These are phyloP conservation scores for Ilyonectria destructans DNA, from an alignment of 2,329 filamentous ascomycete species.

Conservation along the genomic window DNA sequence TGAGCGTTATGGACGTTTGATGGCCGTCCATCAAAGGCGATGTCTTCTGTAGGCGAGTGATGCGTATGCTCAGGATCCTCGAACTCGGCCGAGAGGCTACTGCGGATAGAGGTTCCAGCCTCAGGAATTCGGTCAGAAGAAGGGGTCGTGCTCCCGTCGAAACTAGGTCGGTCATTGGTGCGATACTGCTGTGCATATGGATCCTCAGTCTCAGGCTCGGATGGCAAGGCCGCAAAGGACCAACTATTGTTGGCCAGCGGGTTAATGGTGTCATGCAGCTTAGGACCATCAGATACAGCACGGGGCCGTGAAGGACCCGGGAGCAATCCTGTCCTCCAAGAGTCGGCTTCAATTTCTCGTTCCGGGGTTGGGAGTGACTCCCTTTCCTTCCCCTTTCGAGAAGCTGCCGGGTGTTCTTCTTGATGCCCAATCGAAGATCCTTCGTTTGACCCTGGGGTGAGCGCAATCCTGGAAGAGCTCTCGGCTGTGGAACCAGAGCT, in stretches of 20 bases:
- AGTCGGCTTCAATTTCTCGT: slow-evolving; percentile 23
- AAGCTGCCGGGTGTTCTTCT: slow-evolving; percentile 8
- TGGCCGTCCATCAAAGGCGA: slow-evolving; percentile 8
- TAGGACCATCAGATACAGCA: slow-evolving; percentile 72
- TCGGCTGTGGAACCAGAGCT: slow-evolving; percentile 46
- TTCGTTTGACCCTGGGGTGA: slow-evolving; percentile 47
- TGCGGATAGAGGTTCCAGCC: slow-evolving; percentile 9
- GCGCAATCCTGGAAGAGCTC: slow-evolving; percentile 44
- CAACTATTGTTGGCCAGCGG: slow-evolving; percentile 74
- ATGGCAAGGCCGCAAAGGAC: slow-evolving; percentile 66
- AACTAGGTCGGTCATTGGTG: slow-evolving; percentile 5
- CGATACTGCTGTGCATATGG: slow-evolving; percentile 3
- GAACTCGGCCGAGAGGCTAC: slow-evolving; percentile 3
- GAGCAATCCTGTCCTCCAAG: slow-evolving; percentile 30
- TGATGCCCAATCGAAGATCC: slow-evolving; percentile 23
- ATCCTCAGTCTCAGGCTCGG: slow-evolving; percentile 36
- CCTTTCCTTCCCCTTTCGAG: slow-evolving; percentile 50
- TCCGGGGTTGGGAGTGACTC: slow-evolving; percentile 30
- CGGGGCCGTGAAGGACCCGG: slow-evolving; percentile 61
- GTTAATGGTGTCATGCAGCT: slow-evolving; percentile 61
- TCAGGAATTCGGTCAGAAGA: slow-evolving; percentile 4
- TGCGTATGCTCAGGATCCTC: slow-evolving; percentile 3
- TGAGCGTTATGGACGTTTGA: slow-evolving; percentile 20
- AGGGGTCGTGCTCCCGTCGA: slow-evolving; percentile 6
- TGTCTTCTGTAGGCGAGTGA: slow-evolving; percentile 1